phyloP scores from a whole-genome alignment of 768 basidiomycete genomes.

The Hemileccinum impolitum region DNA sequence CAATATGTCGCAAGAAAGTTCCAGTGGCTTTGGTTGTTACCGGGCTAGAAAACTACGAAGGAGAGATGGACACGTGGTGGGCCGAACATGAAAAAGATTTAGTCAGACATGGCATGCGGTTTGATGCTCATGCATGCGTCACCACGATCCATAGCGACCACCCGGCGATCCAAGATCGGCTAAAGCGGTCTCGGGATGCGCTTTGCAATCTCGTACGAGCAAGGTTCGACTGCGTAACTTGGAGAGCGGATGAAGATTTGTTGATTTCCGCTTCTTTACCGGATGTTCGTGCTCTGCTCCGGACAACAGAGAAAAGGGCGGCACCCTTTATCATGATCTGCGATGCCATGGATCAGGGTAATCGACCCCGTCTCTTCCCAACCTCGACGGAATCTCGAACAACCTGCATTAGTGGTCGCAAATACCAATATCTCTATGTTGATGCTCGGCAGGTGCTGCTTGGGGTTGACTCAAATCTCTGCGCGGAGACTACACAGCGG shows the following conservation, averaged over 20 bases:
- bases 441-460: neutral
- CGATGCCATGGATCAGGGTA: constrained; percentile 9
- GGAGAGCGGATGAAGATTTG: constrained; percentile 20
- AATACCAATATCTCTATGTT: constrained; percentile 15
- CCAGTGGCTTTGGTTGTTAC: constrained; percentile 35
- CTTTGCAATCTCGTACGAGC: constrained; percentile 19
- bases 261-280: constrained; percentile 18
- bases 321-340: constrained; percentile 16
- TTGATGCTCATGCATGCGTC: constrained; percentile 40
- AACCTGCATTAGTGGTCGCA: constrained; percentile 1
- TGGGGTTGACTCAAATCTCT: neutral
- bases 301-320: constrained; percentile 8
- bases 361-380: constrained; percentile 4
- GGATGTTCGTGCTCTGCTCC: constrained; percentile 18
- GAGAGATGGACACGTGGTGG: constrained; percentile 41
- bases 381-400: neutral
- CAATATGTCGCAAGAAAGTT: constrained; percentile 30
- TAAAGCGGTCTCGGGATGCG: constrained; percentile 15
- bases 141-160: constrained; percentile 32
- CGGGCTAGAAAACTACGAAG: constrained; percentile 33
- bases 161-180: constrained; percentile 20
- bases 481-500: constrained; percentile 1
- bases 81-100: constrained; percentile 31
- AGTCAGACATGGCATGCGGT: constrained; percentile 31
- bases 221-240: constrained; percentile 12